Evolutionary conservation across 441 rosid genomes (phyloP).

Genomic region (Erodium texanum): DNA sequence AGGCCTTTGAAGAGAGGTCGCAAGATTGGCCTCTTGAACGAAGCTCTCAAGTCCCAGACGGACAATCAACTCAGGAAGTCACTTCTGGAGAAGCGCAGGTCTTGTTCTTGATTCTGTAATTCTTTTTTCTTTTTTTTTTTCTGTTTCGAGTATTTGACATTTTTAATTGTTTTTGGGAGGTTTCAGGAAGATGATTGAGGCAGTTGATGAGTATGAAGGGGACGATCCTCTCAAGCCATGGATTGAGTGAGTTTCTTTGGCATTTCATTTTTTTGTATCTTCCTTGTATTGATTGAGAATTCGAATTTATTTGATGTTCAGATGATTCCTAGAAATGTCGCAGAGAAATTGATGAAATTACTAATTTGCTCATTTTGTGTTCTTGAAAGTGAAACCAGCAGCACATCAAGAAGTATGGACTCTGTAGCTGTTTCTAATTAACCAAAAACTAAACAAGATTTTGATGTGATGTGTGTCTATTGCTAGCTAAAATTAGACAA

Average conservation of each 20-base stretch:
- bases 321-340: background rate
- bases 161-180: background rate
- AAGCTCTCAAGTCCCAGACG: slow-evolving; percentile 60
- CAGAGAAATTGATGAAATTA: background rate
- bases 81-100: slow-evolving; percentile 66
- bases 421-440: background rate
- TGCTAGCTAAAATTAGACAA: background rate
- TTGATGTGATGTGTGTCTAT: background rate
- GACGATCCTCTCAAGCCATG: slow-evolving; percentile 83
- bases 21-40: slow-evolving; percentile 52
- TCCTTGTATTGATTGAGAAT: background rate
- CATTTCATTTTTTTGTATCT: background rate
- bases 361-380: no score
- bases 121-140: background rate
- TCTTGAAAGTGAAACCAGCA: no score
- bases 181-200: slow-evolving; percentile 59
- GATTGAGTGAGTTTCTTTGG: slow-evolving; percentile 45
- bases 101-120: background rate
- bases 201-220: slow-evolving; percentile 60
- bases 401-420: no score
- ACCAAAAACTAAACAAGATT: background rate
- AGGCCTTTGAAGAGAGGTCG: slow-evolving; percentile 86
- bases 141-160: background rate
- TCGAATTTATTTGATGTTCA: background rate
- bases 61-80: slow-evolving; percentile 39